Evolutionary conservation across 2,329 filamentous ascomycete genomes (phyloP).

Genomic region (Cryphonectria nitschkei): DNA sequence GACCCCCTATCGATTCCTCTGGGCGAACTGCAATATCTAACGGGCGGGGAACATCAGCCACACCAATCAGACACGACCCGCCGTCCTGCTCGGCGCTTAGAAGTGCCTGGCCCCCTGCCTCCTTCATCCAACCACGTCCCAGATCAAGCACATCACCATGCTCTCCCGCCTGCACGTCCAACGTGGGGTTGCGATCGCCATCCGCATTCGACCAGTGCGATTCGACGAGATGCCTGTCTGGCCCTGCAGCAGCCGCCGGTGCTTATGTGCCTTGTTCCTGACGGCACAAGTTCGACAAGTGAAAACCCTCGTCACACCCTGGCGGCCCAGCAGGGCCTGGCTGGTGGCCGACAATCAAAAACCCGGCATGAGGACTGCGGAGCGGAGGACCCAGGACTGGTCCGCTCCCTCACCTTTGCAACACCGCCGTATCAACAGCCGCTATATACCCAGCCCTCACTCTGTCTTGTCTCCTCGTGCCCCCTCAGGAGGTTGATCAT

Average conservation of each 20-base stretch:
- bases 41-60: slow-evolving; percentile 15
- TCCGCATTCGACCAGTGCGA: slow-evolving; percentile 40
- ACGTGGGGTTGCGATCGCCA: slow-evolving; percentile 30
- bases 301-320: slow-evolving; percentile 45
- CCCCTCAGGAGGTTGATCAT: slow-evolving; percentile 35
- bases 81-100: slow-evolving; percentile 27
- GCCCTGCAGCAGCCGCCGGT: slow-evolving; percentile 43
- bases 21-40: slow-evolving; percentile 20
- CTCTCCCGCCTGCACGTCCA: slow-evolving; percentile 34
- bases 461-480: slow-evolving; percentile 28
- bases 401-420: slow-evolving; percentile 37
- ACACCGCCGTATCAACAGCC: slow-evolving; percentile 50
- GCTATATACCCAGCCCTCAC: slow-evolving; percentile 56
- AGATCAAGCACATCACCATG: slow-evolving; percentile 32
- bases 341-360: slow-evolving; percentile 34
- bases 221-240: slow-evolving; percentile 42
- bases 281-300: slow-evolving; percentile 42
- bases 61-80: slow-evolving; percentile 22
- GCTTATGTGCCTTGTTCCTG: slow-evolving; percentile 36
- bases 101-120: slow-evolving; percentile 37
- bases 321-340: background rate
- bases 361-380: slow-evolving; percentile 35
- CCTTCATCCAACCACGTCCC: slow-evolving; percentile 47
- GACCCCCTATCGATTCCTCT: background rate
- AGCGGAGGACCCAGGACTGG: slow-evolving; percentile 20